Percentiles rank a stretch among this genome's conserved stretches.
Conservation (phyloP, 73 alveolate genomes). For the Paramecium pentaurelia region DNA sequence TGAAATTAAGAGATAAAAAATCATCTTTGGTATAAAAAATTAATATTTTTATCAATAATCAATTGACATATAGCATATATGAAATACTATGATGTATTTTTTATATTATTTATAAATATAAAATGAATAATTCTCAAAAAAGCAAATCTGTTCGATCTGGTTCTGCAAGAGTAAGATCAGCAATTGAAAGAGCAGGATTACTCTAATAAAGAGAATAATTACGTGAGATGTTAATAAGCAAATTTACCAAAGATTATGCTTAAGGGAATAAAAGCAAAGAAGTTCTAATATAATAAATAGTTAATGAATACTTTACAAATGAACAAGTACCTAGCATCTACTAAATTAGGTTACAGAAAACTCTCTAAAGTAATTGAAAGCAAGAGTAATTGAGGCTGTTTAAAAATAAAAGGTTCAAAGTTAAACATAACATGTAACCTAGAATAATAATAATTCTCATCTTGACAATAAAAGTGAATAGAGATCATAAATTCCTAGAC, state of each 20-base stretch:
- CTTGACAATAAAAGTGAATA: not conserved
- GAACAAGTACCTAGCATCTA: not conserved
- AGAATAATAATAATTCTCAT: not conserved
- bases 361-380: conserved; percentile 45
- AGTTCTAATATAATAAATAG: conserved; percentile 22
- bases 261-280: conserved; percentile 40
- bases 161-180: conserved; percentile 48
- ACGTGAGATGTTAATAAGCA: conserved; percentile 33
- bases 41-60: too few species aligned
- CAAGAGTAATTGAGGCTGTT: conserved; percentile 41
- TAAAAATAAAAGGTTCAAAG: not conserved
- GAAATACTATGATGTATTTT: not conserved
- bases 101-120: not conserved
- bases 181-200: conserved; percentile 53
- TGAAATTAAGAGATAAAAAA: not conserved
- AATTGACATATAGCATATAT: not conserved
- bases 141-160: conserved; percentile 45
- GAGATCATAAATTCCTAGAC: conserved; percentile 26
- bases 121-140: conserved; percentile 26
- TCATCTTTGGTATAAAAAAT: not conserved
- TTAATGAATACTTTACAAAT: conserved; percentile 42
- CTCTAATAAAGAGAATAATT: conserved; percentile 56
- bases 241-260: conserved; percentile 48
- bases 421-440: not conserved
- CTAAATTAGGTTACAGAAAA: conserved; percentile 29